Percentiles rank a stretch among this genome's conserved stretches.
Conservation (phyloP, 768 basidiomycete genomes). For the Podaxis rugospora region DNA sequence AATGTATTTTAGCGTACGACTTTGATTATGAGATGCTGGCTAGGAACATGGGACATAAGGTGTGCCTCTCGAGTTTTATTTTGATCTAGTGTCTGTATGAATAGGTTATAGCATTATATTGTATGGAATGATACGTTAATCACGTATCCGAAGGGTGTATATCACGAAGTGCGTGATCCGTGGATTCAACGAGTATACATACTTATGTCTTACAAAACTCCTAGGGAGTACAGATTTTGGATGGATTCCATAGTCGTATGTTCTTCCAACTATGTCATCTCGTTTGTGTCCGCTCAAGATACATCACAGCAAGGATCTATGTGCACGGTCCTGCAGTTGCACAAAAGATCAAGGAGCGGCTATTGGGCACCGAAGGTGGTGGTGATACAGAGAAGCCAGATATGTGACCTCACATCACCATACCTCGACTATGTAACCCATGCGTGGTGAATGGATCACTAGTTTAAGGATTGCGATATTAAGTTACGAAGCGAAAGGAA, state of each 20-base stretch:
- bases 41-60: constrained; percentile 36
- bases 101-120: constrained; percentile 42
- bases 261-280: background rate
- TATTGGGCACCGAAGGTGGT: constrained; percentile 18
- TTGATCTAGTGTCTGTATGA: background rate
- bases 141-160: constrained; percentile 26
- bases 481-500: background rate
- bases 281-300: background rate
- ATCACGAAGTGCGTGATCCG: constrained; percentile 21
- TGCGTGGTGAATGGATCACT: constrained; percentile 10
- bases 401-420: background rate
- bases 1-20: constrained; percentile 23
- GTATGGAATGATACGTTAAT: constrained; percentile 63
- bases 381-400: background rate
- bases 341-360: constrained; percentile 52
- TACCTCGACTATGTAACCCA: background rate
- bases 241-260: constrained; percentile 14
- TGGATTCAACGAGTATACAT: background rate
- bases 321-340: constrained; percentile 56
- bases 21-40: constrained; percentile 41
- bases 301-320: constrained; percentile 37
- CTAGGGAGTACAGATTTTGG: constrained; percentile 55
- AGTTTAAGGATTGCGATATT: background rate
- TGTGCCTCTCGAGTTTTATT: constrained; percentile 14
- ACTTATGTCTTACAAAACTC: constrained; percentile 29